A percentile compares a stretch with the other conserved stretches of the same genome.
These are phyloP conservation scores for Adansonia grandidieri DNA, from an alignment of 441 rosid genomes.

Conservation along the genomic window DNA sequence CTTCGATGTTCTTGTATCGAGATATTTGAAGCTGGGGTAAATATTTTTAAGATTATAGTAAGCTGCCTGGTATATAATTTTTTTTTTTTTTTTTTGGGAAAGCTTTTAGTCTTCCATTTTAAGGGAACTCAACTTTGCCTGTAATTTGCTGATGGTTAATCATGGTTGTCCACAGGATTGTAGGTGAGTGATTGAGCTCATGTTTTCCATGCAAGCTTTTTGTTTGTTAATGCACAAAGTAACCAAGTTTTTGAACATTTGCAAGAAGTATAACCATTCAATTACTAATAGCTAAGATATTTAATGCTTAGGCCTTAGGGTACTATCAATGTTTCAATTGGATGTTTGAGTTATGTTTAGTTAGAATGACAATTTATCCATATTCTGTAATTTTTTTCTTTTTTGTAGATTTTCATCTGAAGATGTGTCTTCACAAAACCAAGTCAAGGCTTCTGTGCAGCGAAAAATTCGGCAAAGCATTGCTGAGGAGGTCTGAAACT, in stretches of 20 bases:
- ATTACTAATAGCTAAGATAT: neutral
- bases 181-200: neutral
- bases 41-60: neutral
- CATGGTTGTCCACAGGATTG: neutral
- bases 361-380: neutral
- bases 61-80: neutral
- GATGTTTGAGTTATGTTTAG: slow-evolving; percentile 4
- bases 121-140: neutral
- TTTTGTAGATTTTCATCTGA: slow-evolving; percentile 74
- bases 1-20: neutral
- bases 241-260: neutral
- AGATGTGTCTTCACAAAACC: slow-evolving; percentile 94
- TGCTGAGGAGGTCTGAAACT: slow-evolving; percentile 74
- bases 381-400: neutral
- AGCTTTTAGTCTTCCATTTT: neutral
- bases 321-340: neutral
- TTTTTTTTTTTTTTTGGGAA: neutral
- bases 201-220: neutral
- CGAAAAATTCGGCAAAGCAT: slow-evolving; percentile 94
- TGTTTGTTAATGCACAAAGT: neutral
- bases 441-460: slow-evolving; percentile 98
- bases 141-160: neutral
- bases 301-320: neutral
- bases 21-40: neutral
- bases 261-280: neutral